phyloP scores from a whole-genome alignment of 2,329 filamentous ascomycete species.

The Zalaria obscura region DNA sequence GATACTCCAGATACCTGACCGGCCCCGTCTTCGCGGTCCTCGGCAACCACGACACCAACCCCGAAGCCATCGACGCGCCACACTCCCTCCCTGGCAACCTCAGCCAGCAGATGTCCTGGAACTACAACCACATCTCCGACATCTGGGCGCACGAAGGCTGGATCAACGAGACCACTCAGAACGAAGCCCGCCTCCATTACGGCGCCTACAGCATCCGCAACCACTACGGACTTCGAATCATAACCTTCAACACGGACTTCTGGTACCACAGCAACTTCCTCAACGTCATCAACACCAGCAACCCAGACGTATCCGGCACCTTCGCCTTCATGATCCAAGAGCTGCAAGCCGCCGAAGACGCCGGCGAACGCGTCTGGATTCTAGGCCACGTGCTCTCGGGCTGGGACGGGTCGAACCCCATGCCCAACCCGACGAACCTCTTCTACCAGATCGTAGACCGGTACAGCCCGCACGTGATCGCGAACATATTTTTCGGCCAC shows the following conservation, averaged over 20 bases:
- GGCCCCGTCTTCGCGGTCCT: conserved; percentile 42
- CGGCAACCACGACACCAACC: conserved; percentile 44
- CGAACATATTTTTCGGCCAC: conserved; percentile 40
- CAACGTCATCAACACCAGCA: conserved; percentile 37
- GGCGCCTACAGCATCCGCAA: conserved; percentile 42
- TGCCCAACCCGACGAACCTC: conserved; percentile 39
- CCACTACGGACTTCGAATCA: conserved; percentile 37
- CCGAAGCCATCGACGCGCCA: conserved; percentile 38
- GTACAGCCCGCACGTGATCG: conserved; percentile 41
- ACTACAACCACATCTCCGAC: conserved; percentile 40
- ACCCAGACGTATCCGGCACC: conserved; percentile 35
- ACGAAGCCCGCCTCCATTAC: conserved; percentile 38
- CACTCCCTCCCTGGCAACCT: conserved; percentile 38
- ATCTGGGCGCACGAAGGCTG: conserved; percentile 44
- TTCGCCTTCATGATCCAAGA: conserved; percentile 37
- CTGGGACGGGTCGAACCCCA: conserved; percentile 41
- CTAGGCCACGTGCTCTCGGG: conserved; percentile 40
- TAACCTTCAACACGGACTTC: conserved; percentile 40
- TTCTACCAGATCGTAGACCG: conserved; percentile 42
- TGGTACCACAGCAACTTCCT: conserved; percentile 31
- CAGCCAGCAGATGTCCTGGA: conserved; percentile 43
- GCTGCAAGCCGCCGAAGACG: conserved; percentile 38
- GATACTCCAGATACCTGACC: conserved; percentile 19
- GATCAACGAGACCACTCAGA: conserved; percentile 31
- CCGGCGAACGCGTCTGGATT: conserved; percentile 39